phyloP scores from a whole-genome alignment of 805 yeast species.

The Cyberlindnera meyerae region DNA sequence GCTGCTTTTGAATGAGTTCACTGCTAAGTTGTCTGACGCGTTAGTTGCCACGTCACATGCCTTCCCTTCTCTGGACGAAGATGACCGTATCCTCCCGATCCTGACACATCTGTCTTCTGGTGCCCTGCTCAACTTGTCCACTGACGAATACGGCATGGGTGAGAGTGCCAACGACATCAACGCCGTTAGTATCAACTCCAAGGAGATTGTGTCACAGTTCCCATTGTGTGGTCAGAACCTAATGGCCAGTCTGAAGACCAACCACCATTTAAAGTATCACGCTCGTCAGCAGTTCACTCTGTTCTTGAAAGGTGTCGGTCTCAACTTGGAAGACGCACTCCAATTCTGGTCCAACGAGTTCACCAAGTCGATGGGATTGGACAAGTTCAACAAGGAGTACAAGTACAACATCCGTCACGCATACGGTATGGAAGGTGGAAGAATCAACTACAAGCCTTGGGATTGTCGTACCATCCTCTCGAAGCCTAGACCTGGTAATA shows the following conservation, averaged over 20 bases:
- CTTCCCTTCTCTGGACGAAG: constrained; percentile 84
- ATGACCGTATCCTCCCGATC: constrained; percentile 81
- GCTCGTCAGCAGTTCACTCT: constrained; percentile 84
- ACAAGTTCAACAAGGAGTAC: constrained; percentile 83
- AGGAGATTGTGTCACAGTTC: constrained; percentile 54
- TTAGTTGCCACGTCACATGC: constrained; percentile 68
- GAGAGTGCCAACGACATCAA: constrained; percentile 44
- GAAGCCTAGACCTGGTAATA: constrained; percentile 61
- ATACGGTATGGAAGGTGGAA: constrained; percentile 88
- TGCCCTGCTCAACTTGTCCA: constrained; percentile 41
- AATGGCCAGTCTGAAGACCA: constrained; percentile 51
- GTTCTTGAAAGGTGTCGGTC: constrained; percentile 86
- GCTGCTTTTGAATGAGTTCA: constrained; percentile 65
- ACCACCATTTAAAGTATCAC: constrained; percentile 72
- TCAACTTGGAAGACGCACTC: constrained; percentile 81
- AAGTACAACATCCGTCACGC: constrained; percentile 81
- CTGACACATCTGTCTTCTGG: constrained; percentile 73
- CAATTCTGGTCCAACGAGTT: constrained; percentile 80
- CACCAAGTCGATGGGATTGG: constrained; percentile 57
- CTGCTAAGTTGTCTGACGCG: constrained; percentile 38
- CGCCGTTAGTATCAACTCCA: constrained; percentile 52
- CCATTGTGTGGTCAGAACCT: constrained; percentile 78
- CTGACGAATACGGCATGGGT: constrained; percentile 15
- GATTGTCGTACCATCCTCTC: constrained; percentile 74
- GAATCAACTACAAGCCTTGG: constrained; percentile 82